Conservation (phyloP, 2,329 filamentous ascomycete genomes). For the Graphilbum fragrans region DNA sequence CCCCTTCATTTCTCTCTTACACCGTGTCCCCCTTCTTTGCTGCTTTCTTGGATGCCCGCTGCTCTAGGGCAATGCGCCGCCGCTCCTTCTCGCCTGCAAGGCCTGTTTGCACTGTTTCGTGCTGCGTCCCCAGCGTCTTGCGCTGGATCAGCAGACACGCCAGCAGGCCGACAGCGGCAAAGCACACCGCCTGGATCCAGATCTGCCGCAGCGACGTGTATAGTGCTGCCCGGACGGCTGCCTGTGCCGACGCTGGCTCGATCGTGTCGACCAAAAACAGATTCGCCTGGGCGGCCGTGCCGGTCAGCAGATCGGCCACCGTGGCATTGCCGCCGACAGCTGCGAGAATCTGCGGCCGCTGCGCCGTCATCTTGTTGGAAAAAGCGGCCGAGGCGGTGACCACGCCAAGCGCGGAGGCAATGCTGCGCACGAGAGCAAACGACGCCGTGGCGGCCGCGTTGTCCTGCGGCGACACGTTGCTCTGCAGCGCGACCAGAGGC, state of each 20-base stretch:
- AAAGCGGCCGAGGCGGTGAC: constrained; percentile 10
- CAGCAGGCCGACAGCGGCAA: constrained; percentile 33
- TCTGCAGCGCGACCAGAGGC: constrained; percentile 49
- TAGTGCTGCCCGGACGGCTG: constrained; percentile 31
- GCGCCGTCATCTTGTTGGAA: constrained; percentile 9
- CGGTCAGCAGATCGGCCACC: constrained; percentile 3
- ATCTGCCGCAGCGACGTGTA: constrained; percentile 37
- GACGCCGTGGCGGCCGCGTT: constrained; percentile 49
- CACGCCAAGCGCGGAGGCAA: constrained; percentile 16
- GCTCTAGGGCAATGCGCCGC: constrained; percentile 7
- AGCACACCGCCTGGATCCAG: constrained; percentile 43
- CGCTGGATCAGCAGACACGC: constrained; percentile 34
- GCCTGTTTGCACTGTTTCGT: constrained; percentile 47
- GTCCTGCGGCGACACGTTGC: constrained; percentile 40
- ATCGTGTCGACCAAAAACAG: constrained; percentile 41
- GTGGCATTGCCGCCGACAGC: constrained; percentile 3
- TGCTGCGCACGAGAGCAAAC: constrained; percentile 41
- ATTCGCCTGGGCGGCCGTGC: constrained; percentile 9
- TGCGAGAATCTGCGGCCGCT: constrained; percentile 3
- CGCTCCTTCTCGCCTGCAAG: constrained; percentile 18
- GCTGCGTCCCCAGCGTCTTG: constrained; percentile 37
- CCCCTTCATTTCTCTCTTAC: not conserved
- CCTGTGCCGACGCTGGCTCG: constrained; percentile 26
- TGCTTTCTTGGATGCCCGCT: not conserved
- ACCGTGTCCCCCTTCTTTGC: not conserved